Conservation (phyloP, 352 stramenopile genomes). For the Phytophthora rubi region DNA sequence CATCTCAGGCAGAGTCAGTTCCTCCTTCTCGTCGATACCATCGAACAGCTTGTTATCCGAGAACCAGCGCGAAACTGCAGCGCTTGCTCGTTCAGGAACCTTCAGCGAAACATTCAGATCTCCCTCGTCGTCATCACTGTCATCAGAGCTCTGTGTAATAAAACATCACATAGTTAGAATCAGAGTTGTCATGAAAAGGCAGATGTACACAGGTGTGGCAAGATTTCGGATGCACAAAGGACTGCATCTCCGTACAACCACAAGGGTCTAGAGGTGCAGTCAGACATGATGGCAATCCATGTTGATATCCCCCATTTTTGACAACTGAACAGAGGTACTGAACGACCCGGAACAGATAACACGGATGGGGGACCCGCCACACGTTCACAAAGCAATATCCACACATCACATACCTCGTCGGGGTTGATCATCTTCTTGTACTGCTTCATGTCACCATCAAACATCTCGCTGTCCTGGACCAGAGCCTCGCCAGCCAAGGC, state of each 20-base stretch:
- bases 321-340: slow-evolving; percentile 92
- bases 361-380: slow-evolving; percentile 73
- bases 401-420: slow-evolving; percentile 74
- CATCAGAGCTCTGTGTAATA: slow-evolving; percentile 79
- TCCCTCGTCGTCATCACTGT: slow-evolving; percentile 66
- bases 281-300: slow-evolving; percentile 87
- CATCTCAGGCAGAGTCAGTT: slow-evolving; percentile 78
- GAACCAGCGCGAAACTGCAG: slow-evolving; percentile 84
- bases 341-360: slow-evolving; percentile 91
- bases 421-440: slow-evolving; percentile 91
- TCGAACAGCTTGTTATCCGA: slow-evolving; percentile 87
- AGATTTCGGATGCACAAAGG: slow-evolving; percentile 83
- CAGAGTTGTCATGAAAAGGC: background rate
- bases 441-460: slow-evolving; percentile 75
- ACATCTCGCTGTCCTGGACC: slow-evolving; percentile 83
- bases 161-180: slow-evolving; percentile 11
- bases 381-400: slow-evolving; percentile 28
- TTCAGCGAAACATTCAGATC: slow-evolving; percentile 78
- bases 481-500: slow-evolving; percentile 82
- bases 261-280: slow-evolving; percentile 46
- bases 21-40: slow-evolving; percentile 67
- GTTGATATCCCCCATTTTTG: slow-evolving; percentile 88
- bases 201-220: slow-evolving; percentile 11
- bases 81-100: slow-evolving; percentile 79
- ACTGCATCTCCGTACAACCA: slow-evolving; percentile 48